phyloP scores from a whole-genome alignment of 305 asterid genomes.

The Fraxinus angustifolia region DNA sequence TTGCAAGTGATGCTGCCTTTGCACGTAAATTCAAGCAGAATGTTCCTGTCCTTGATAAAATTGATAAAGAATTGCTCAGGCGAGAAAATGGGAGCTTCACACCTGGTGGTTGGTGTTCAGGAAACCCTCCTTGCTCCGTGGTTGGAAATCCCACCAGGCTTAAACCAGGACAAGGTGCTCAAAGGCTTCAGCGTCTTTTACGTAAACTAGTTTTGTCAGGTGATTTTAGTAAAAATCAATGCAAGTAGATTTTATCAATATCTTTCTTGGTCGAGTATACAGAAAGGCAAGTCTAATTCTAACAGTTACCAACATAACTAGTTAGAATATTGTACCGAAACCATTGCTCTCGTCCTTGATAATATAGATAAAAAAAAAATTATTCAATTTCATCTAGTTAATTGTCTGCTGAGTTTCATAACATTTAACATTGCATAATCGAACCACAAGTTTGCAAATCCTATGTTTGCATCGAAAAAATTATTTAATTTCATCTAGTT shows the following conservation, averaged over 20 bases:
- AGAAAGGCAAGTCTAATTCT: slow-evolving; percentile 9
- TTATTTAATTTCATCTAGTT: slow-evolving; percentile 3
- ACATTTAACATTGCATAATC: too few species aligned
- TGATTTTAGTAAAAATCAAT: slow-evolving; percentile 38
- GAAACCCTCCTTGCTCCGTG: slow-evolving; percentile 59
- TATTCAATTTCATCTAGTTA: slow-evolving; percentile 4
- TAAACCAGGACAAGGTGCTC: slow-evolving; percentile 69
- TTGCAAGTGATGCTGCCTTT: slow-evolving; percentile 71
- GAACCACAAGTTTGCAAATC: too few species aligned
- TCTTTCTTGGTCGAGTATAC: slow-evolving; percentile 19
- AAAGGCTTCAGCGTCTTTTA: slow-evolving; percentile 57
- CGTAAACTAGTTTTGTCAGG: slow-evolving; percentile 35
- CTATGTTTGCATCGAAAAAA: not conserved
- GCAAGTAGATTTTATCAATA: slow-evolving; percentile 39
- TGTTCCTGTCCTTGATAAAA: slow-evolving; percentile 51
- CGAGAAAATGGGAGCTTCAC: slow-evolving; percentile 66
- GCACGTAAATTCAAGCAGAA: slow-evolving; percentile 72
- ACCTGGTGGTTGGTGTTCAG: slow-evolving; percentile 87
- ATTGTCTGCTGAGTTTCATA: not conserved
- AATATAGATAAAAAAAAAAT: slow-evolving; percentile 7
- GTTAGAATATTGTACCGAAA: slow-evolving; percentile 18
- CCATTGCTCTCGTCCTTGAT: not conserved
- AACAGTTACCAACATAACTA: slow-evolving; percentile 19
- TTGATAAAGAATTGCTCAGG: slow-evolving; percentile 55
- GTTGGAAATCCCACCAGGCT: slow-evolving; percentile 52